Percentiles rank a stretch among this genome's conserved stretches.
Evolutionary conservation across 768 basidiomycete species (phyloP).

Genomic region (Lentinula raphanica): DNA sequence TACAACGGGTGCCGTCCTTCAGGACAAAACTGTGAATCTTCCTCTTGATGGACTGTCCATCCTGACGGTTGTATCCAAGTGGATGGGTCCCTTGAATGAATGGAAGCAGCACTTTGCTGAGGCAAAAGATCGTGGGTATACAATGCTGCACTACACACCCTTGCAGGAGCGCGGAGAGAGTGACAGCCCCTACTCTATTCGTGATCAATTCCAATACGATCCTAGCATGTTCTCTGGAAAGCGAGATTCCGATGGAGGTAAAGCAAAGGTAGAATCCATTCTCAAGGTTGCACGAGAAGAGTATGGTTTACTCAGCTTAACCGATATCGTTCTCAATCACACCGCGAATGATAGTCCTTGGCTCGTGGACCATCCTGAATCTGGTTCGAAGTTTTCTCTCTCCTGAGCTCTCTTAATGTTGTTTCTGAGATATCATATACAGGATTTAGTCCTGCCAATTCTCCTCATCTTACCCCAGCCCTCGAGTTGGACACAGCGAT

Average conservation of each 20-base stretch:
- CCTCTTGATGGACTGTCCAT: constrained; percentile 87
- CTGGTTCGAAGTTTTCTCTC: constrained; percentile 47
- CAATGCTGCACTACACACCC: constrained; percentile 97
- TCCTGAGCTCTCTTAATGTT: background rate
- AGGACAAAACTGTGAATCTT: constrained; percentile 54
- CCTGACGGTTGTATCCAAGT: constrained; percentile 91
- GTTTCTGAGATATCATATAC: background rate
- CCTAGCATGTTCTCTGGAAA: constrained; percentile 55
- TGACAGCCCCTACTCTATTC: constrained; percentile 91
- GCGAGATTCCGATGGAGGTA: constrained; percentile 45
- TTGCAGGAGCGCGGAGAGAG: constrained; percentile 88
- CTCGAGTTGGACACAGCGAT: constrained; percentile 88
- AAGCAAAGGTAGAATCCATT: constrained; percentile 53
- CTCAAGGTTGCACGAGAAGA: constrained; percentile 72
- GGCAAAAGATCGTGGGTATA: constrained; percentile 87
- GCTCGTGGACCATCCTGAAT: constrained; percentile 92
- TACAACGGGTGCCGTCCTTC: constrained; percentile 44
- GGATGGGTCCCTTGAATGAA: constrained; percentile 83
- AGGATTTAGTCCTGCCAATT: constrained; percentile 90
- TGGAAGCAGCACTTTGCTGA: constrained; percentile 83
- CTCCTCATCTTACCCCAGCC: constrained; percentile 89
- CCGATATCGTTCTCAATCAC: constrained; percentile 96
- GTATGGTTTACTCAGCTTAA: constrained; percentile 84
- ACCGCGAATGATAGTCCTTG: constrained; percentile 93
- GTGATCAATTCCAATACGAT: constrained; percentile 81